phyloP scores from a whole-genome alignment of 129 eudicot genomes.

The Flaveria sonorensis region DNA sequence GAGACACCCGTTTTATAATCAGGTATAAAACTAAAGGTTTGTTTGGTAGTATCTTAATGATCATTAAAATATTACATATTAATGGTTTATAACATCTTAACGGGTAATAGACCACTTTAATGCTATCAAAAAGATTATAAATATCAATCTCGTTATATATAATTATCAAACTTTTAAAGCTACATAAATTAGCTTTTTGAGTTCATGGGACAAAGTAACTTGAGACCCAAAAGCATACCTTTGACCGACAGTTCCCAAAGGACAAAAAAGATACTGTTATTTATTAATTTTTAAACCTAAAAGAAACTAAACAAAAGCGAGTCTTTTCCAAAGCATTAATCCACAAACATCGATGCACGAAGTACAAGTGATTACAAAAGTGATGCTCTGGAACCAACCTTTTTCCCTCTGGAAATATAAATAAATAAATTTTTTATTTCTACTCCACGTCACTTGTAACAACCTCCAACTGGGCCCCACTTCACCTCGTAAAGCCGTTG shows the following conservation, averaged over 20 bases:
- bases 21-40: no score
- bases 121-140: no score
- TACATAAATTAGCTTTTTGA: not conserved
- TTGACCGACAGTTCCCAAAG: slow-evolving; percentile 39
- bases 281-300: not conserved
- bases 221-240: slow-evolving; percentile 23
- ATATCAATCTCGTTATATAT: not conserved
- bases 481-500: slow-evolving; percentile 77
- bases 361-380: slow-evolving; percentile 33
- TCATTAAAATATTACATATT: no score
- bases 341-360: slow-evolving; percentile 18
- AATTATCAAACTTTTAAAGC: not conserved
- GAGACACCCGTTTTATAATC: no score
- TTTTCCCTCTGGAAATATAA: slow-evolving; percentile 27
- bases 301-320: not conserved
- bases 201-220: slow-evolving; percentile 21
- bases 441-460: slow-evolving; percentile 20
- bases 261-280: slow-evolving; percentile 10
- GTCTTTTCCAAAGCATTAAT: slow-evolving; percentile 23
- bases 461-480: not conserved
- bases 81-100: no score
- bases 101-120: no score
- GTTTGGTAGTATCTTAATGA: no score
- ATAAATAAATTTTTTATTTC: not conserved
- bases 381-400: not conserved